These are phyloP conservation scores for Cryptococcus deneoformans DNA, from an alignment of 1,284 basidiomycete species.

Conservation along the genomic window DNA sequence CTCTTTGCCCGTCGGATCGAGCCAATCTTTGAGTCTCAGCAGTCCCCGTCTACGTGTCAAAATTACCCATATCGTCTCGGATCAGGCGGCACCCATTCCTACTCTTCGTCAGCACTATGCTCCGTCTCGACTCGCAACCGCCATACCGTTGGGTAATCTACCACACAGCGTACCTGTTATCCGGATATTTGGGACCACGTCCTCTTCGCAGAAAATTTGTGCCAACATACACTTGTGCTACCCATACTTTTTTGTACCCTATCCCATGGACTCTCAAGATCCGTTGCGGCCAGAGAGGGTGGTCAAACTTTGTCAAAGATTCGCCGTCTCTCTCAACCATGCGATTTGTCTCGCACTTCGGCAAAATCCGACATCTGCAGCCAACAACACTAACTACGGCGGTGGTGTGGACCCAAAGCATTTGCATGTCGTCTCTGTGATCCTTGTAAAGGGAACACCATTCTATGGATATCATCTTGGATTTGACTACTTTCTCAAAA, in stretches of 20 bases:
- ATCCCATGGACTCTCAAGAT: conserved; percentile 51
- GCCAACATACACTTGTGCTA: conserved; percentile 78
- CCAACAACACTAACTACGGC: conserved; percentile 24
- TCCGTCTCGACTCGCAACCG: conserved; percentile 58
- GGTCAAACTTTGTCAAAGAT: conserved; percentile 43
- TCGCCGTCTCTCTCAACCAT: conserved; percentile 47
- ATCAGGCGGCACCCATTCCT: conserved; percentile 40
- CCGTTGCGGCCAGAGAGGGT: conserved; percentile 48
- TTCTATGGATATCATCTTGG: conserved; percentile 94
- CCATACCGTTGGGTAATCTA: conserved; percentile 41
- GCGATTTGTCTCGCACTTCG: conserved; percentile 46
- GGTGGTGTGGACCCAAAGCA: conserved; percentile 45
- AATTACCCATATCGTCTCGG: conserved; percentile 50
- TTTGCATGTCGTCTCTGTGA: conserved; percentile 59
- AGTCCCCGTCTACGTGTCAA: conserved; percentile 40
- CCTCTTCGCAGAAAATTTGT: conserved; percentile 73
- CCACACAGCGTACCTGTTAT: conserved; percentile 71
- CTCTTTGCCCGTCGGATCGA: background rate
- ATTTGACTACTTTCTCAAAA: conserved; percentile 86
- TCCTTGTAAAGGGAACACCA: conserved; percentile 89
- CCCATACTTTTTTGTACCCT: conserved; percentile 58
- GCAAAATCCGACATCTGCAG: conserved; percentile 36
- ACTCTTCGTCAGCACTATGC: conserved; percentile 30
- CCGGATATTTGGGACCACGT: conserved; percentile 82
- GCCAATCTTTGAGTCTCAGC: background rate